Evolutionary conservation across 2,329 filamentous ascomycete species (phyloP).

Genomic region (Fusarium brachygibbosum): DNA sequence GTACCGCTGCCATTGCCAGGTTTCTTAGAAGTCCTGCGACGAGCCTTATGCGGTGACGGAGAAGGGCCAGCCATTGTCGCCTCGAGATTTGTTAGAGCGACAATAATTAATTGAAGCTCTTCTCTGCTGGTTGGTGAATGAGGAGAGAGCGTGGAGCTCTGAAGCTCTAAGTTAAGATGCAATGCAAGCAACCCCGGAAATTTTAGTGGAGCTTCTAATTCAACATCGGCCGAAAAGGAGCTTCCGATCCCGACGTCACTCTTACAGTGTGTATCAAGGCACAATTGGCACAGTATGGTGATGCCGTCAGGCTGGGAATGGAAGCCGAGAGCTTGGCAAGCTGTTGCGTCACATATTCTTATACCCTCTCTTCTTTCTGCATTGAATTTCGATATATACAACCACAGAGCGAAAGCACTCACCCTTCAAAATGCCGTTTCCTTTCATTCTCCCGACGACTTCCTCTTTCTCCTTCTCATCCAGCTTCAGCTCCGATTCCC

Average conservation of each 20-base stretch:
- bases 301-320: conserved; percentile 36
- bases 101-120: conserved; percentile 19
- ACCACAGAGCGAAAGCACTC: not conserved
- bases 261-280: conserved; percentile 7
- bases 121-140: conserved; percentile 26
- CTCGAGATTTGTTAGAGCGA: conserved; percentile 33
- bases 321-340: conserved; percentile 42
- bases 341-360: conserved; percentile 16
- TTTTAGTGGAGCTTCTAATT: conserved; percentile 40
- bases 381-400: not conserved
- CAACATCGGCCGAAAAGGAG: conserved; percentile 36
- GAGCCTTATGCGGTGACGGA: conserved; percentile 70
- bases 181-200: conserved; percentile 35
- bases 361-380: conserved; percentile 1
- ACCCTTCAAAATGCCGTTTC: conserved; percentile 80
- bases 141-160: conserved; percentile 36
- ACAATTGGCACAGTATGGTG: conserved; percentile 38
- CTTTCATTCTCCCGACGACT: conserved; percentile 89
- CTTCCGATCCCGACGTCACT: conserved; percentile 41
- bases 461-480: conserved; percentile 86
- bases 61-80: conserved; percentile 67
- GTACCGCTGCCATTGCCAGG: conserved; percentile 54
- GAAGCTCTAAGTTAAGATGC: conserved; percentile 25
- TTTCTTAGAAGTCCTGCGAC: conserved; percentile 68
- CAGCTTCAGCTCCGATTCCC: conserved; percentile 81